Evolutionary conservation across 345 rosid genomes (phyloP).

Genomic region (Litchi chinensis): DNA sequence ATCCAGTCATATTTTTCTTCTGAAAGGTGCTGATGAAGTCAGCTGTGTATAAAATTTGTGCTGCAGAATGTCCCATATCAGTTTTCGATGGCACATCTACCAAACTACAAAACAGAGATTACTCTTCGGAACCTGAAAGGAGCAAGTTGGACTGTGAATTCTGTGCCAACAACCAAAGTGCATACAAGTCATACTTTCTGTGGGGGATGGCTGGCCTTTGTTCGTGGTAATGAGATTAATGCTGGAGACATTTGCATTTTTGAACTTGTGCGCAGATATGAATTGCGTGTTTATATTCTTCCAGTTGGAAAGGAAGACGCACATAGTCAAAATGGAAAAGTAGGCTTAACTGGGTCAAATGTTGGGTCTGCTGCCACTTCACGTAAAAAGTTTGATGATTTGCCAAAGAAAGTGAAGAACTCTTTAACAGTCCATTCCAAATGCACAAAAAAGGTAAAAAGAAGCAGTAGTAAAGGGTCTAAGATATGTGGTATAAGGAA

Average conservation of each 20-base stretch:
- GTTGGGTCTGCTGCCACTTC: conserved; percentile 26
- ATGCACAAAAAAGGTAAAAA: conserved; percentile 33
- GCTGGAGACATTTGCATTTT: conserved; percentile 59
- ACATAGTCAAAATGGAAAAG: conserved; percentile 31
- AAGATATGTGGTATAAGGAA: conserved; percentile 30
- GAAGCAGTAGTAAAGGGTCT: conserved; percentile 31
- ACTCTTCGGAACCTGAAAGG: conserved; percentile 55
- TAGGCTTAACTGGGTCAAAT: conserved; percentile 26
- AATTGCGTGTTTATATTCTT: conserved; percentile 56
- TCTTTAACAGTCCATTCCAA: conserved; percentile 38
- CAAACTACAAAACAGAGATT: conserved; percentile 55
- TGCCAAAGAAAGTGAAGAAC: conserved; percentile 41
- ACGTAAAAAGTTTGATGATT: conserved; percentile 25
- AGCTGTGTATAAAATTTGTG: conserved; percentile 7
- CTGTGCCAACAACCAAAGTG: conserved; percentile 67
- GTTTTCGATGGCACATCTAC: conserved; percentile 62
- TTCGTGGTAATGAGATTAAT: conserved; percentile 51
- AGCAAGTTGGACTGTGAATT: conserved; percentile 58
- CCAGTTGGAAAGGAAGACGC: conserved; percentile 44
- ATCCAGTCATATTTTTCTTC: background rate
- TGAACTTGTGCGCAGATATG: conserved; percentile 49
- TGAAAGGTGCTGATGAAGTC: conserved; percentile 13
- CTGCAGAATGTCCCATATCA: conserved; percentile 64
- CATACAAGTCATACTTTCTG: conserved; percentile 68
- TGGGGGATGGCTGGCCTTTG: conserved; percentile 74